phyloP scores from a whole-genome alignment of 371 early-diverging fungal genomes.

The Blakeslea trispora region DNA sequence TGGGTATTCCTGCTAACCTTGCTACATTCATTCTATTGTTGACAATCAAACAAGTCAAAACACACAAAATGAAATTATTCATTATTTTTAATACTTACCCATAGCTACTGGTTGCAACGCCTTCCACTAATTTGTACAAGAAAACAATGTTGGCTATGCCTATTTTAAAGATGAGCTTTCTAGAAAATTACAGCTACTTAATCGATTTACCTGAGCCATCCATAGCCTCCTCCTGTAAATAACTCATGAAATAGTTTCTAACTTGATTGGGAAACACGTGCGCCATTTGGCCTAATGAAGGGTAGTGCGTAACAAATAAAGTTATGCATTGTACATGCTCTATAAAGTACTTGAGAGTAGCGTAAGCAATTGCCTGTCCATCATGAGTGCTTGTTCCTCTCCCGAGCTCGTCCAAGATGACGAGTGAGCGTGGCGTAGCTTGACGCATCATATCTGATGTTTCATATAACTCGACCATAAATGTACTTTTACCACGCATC shows the following conservation, averaged over 20 bases:
- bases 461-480: conserved; percentile 89
- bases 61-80: not conserved
- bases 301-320: conserved; percentile 81
- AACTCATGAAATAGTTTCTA: conserved; percentile 76
- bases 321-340: conserved; percentile 56
- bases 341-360: conserved; percentile 79
- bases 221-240: conserved; percentile 48
- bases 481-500: conserved; percentile 80
- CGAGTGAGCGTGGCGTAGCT: conserved; percentile 71
- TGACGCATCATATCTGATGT: conserved; percentile 72
- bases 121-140: conserved; percentile 82
- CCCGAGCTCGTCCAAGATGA: conserved; percentile 98
- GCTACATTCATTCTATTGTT: conserved; percentile 76
- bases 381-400: conserved; percentile 95
- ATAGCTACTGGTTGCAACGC: conserved; percentile 75
- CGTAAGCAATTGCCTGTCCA: conserved; percentile 91
- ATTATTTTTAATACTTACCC: conserved; percentile 51
- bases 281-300: conserved; percentile 54
- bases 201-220: conserved; percentile 20
- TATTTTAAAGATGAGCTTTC: no score
- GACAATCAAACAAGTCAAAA: not conserved
- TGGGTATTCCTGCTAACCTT: conserved; percentile 72
- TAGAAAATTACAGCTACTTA: no score
- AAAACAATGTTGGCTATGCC: conserved; percentile 66
- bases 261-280: conserved; percentile 38